Percentiles rank a stretch among this genome's conserved stretches.
These are phyloP conservation scores for Ceratobasidium sp. DNA, from an alignment of 1,284 basidiomycete species.

Conservation along the genomic window DNA sequence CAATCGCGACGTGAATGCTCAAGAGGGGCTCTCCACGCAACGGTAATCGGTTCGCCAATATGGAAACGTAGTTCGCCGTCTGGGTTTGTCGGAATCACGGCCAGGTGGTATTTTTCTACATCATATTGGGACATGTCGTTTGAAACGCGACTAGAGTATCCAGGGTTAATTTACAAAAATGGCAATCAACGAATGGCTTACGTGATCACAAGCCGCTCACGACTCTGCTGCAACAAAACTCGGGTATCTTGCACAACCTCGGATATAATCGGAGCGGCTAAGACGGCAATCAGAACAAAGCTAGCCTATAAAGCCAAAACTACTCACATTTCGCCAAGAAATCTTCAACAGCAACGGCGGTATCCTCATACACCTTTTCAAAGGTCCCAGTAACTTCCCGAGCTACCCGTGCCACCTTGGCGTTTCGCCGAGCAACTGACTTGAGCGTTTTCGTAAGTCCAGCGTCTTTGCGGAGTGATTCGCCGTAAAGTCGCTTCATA, in stretches of 20 bases:
- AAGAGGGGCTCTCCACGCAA: conserved; percentile 88
- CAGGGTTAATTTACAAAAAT: neutral
- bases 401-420: conserved; percentile 78
- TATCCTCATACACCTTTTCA: conserved; percentile 94
- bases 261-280: conserved; percentile 70
- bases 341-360: conserved; percentile 89
- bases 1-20: conserved; percentile 95
- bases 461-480: conserved; percentile 91
- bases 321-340: conserved; percentile 87
- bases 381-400: conserved; percentile 92
- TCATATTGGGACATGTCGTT: conserved; percentile 84
- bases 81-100: conserved; percentile 64
- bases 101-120: conserved; percentile 77
- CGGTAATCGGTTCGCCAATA: conserved; percentile 87
- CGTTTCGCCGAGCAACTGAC: conserved; percentile 85
- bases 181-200: conserved; percentile 56
- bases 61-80: conserved; percentile 74
- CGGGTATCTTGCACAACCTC: conserved; percentile 93
- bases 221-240: conserved; percentile 87
- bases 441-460: conserved; percentile 97
- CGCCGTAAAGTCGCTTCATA: conserved; percentile 95
- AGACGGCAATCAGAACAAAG: neutral
- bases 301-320: neutral
- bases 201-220: conserved; percentile 90
- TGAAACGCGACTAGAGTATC: conserved; percentile 72